These are phyloP conservation scores for Ilex asprella DNA, from an alignment of 257 asterid genomes.

Conservation along the genomic window DNA sequence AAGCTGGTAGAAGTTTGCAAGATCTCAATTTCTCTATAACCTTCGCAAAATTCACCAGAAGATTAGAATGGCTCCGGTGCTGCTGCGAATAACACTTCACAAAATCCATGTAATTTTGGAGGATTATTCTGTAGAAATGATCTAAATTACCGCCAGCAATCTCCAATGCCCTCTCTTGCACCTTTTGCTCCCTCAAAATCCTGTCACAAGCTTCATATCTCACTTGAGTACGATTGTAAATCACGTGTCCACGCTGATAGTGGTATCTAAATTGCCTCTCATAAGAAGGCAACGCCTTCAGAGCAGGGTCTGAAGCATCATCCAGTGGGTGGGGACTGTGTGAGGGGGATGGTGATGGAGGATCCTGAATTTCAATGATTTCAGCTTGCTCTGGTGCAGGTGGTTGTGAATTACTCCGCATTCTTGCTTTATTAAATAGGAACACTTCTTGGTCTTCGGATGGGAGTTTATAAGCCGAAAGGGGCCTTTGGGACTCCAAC, in stretches of 20 bases:
- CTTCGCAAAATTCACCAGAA: slow-evolving; percentile 65
- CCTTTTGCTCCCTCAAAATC: slow-evolving; percentile 74
- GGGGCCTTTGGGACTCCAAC: slow-evolving; percentile 60
- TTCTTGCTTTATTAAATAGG: slow-evolving; percentile 71
- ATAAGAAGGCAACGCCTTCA: slow-evolving; percentile 80
- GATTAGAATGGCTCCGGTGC: slow-evolving; percentile 60
- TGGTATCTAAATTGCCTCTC: slow-evolving; percentile 92
- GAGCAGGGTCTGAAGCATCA: slow-evolving; percentile 86
- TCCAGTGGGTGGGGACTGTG: slow-evolving; percentile 67
- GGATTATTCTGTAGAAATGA: slow-evolving; percentile 71
- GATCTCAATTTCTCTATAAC: slow-evolving; percentile 77
- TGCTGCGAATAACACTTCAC: slow-evolving; percentile 72
- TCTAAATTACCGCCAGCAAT: slow-evolving; percentile 84
- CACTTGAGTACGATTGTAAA: slow-evolving; percentile 55
- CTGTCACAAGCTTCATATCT: slow-evolving; percentile 53
- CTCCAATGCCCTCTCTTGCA: slow-evolving; percentile 89
- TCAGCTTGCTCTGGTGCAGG: slow-evolving; percentile 62
- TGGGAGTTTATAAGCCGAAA: slow-evolving; percentile 72
- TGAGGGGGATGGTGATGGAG: slow-evolving; percentile 44
- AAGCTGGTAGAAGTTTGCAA: slow-evolving; percentile 60
- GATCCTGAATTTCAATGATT: slow-evolving; percentile 53
- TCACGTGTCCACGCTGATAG: slow-evolving; percentile 69
- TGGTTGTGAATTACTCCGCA: slow-evolving; percentile 59
- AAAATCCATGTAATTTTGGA: slow-evolving; percentile 70
- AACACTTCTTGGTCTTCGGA: slow-evolving; percentile 66